These are phyloP conservation scores for Aspergillus unguis DNA, from an alignment of 2,329 filamentous ascomycete species.

Conservation along the genomic window DNA sequence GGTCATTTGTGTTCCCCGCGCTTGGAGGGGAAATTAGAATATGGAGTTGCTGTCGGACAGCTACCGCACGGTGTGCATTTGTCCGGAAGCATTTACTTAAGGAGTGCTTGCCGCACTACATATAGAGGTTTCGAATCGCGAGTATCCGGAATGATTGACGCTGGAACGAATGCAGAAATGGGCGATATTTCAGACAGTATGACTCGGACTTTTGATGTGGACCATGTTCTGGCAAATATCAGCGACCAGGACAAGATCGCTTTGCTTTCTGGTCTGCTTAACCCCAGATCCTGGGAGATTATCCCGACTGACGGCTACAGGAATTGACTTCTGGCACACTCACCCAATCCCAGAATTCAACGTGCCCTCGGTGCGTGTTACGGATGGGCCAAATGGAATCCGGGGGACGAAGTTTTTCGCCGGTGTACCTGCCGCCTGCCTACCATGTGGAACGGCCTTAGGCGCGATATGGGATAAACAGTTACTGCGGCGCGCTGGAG, in stretches of 20 bases:
- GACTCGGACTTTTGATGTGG: conserved; percentile 11
- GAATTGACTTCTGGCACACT: conserved; percentile 65
- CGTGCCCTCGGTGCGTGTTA: conserved; percentile 63
- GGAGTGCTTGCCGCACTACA: background rate
- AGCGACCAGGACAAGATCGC: conserved; percentile 50
- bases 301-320: conserved; percentile 14
- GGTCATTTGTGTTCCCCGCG: background rate
- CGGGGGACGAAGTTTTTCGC: conserved; percentile 66
- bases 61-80: too few relatives aligned
- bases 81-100: background rate
- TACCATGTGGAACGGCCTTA: conserved; percentile 74
- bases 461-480: conserved; percentile 74
- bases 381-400: conserved; percentile 67
- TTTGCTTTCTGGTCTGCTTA: conserved; percentile 28
- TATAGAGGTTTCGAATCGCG: too few relatives aligned
- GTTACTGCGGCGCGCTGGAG: conserved; percentile 65
- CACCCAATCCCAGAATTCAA: conserved; percentile 59
- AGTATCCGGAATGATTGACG: background rate
- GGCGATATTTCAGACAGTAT: background rate
- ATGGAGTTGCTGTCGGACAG: background rate
- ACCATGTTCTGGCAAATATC: conserved; percentile 10
- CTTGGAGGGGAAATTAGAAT: background rate
- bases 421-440: conserved; percentile 66
- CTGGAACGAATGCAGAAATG: background rate
- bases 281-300: background rate